Evolutionary conservation across 768 basidiomycete genomes (phyloP), one percentile per base, ranked within the genome.

Genomic region (Suillus occidentalis): DNA sequence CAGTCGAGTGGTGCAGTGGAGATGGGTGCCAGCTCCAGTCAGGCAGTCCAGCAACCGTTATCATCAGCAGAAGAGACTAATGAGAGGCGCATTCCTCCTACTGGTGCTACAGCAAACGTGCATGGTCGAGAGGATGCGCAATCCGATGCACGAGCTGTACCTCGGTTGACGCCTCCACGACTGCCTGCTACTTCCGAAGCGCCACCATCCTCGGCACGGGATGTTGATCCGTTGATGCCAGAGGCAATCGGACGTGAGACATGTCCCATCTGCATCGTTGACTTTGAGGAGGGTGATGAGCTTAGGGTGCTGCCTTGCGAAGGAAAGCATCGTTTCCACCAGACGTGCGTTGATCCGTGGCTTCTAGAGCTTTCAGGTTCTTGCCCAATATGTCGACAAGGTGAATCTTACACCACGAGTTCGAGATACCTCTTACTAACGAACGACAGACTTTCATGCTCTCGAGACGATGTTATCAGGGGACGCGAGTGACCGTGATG

Each of bases 201-300:
- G 18, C 18, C 52, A 25, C 34, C 65, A 28, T n/a, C 49, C 25
- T 56, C 62, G 42, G 3, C 63, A n/a, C 64, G 42, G 20, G 66
- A 71, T 40, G 69, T 70, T 31, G 78, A 80, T 62, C 82, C 84
- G 43, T 75, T 85, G 18, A 81, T 86, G 60, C 89, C 88, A 2
- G 86, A 83, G 45, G 82, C 85, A 16, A 92, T 93, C 42, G 91
- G 91, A 6, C 84, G 86, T 45, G 91, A 95, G 76, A 94, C 90
- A 14, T 98, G 96, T 78, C 95, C 96, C 6, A 98, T 98, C 66
- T 98, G 96, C 75, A 90, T 98, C 65, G 83, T 93, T 53, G 95
- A 97, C 70, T 98, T 98, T 71, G 92, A 95, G 74, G 90, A 92
- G 66, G 96, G 95, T 1, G 96, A 98, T 71, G 93, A 97, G 74